Evolutionary conservation across 2,329 filamentous ascomycete genomes (phyloP).

Genomic region (Hawksworthiomyces lignivorus): DNA sequence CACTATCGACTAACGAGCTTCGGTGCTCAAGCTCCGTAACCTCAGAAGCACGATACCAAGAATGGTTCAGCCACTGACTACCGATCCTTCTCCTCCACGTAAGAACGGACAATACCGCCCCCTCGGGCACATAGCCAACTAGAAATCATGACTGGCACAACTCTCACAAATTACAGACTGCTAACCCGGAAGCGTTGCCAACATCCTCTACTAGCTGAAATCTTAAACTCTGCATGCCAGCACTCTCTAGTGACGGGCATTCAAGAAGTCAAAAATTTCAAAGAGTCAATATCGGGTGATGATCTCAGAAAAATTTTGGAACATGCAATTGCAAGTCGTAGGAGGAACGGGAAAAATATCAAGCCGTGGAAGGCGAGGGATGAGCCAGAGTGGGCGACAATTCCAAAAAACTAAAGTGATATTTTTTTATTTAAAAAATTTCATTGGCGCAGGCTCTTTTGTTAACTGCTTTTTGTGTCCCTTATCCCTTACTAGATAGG

Average conservation of each 20-base stretch:
- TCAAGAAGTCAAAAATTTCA: conserved; percentile 45
- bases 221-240: conserved; percentile 38
- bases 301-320: conserved; percentile 43
- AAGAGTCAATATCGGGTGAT: conserved; percentile 37
- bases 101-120: no score
- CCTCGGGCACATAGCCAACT: no score
- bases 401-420: no score
- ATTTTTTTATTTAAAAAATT: no score
- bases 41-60: conserved; percentile 42
- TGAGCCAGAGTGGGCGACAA: conserved; percentile 49
- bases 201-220: conserved; percentile 36
- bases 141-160: no score
- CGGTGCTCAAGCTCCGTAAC: conserved; percentile 32
- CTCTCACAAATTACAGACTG: background rate
- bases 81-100: conserved; percentile 43
- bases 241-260: conserved; percentile 39
- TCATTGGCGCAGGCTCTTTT: no score
- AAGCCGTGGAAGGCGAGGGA: conserved; percentile 52
- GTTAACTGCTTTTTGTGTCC: no score
- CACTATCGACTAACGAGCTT: background rate
- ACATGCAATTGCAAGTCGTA: conserved; percentile 44
- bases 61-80: conserved; percentile 43
- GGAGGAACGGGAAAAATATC: conserved; percentile 48
- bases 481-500: no score
- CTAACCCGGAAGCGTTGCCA: conserved; percentile 6